These are phyloP conservation scores for Coemansia reversa DNA, from an alignment of 192 early-diverging fungal genomes.

Conservation along the genomic window DNA sequence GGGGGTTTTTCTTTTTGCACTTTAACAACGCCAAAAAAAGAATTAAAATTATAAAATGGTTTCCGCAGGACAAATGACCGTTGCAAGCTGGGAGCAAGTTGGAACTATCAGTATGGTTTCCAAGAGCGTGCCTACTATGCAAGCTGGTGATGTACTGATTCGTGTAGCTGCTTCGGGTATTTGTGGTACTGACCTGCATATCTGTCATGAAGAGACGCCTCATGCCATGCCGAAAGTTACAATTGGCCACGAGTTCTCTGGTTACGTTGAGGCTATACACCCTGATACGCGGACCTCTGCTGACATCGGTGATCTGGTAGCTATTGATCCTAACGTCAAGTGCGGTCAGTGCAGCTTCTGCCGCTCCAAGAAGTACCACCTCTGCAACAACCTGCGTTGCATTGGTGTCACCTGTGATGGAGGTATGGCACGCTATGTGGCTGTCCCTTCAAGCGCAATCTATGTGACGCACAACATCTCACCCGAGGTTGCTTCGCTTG, in stretches of 20 bases:
- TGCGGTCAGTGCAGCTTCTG: constrained; percentile 55
- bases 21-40: too few species aligned
- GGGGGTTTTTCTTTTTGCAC: too few species aligned
- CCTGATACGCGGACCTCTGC: constrained; percentile 25
- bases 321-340: constrained; percentile 55
- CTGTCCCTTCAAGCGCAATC: constrained; percentile 40
- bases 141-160: constrained; percentile 46
- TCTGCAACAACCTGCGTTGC: constrained; percentile 41
- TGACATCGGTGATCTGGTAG: constrained; percentile 45
- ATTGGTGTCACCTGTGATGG: constrained; percentile 57
- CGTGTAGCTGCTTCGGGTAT: constrained; percentile 58
- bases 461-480: constrained; percentile 32
- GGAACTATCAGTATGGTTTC: constrained; percentile 44
- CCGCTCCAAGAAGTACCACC: constrained; percentile 48
- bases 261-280: constrained; percentile 50
- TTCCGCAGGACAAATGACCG: constrained; percentile 10
- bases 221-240: constrained; percentile 46
- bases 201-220: constrained; percentile 58
- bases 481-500: constrained; percentile 51
- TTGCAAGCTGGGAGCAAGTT: constrained; percentile 51
- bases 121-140: constrained; percentile 34
- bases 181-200: constrained; percentile 59
- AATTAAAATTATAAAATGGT: too few species aligned
- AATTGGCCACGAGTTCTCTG: constrained; percentile 58
- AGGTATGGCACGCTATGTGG: constrained; percentile 55